Evolutionary conservation across 1,284 basidiomycete genomes (phyloP).

Genomic region (Cutaneotrichosporon cutaneum): DNA sequence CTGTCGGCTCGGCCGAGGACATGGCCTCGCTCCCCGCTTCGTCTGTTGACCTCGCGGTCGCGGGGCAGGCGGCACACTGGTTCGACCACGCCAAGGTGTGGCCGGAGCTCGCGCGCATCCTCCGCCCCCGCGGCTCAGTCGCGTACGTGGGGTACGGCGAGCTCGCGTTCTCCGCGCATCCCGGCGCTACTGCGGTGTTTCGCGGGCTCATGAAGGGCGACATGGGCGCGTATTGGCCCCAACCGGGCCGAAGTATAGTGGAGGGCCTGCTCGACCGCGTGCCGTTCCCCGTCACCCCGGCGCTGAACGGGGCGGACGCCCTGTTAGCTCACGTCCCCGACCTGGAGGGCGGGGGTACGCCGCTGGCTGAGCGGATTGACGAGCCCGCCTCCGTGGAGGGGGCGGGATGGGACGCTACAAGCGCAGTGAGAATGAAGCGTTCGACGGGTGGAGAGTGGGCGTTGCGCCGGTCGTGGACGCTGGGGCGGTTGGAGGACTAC

Average conservation of each 20-base stretch:
- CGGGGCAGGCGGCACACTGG: constrained; percentile 84
- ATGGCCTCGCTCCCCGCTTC: constrained; percentile 48
- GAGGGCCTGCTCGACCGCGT: constrained; percentile 69
- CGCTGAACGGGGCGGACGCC: neutral
- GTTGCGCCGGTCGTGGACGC: constrained; percentile 63
- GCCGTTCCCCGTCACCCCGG: constrained; percentile 59
- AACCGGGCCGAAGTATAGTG: constrained; percentile 73
- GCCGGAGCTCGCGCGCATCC: constrained; percentile 64
- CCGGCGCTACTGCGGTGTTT: constrained; percentile 58
- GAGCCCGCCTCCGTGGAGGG: constrained; percentile 28
- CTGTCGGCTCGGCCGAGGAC: constrained; percentile 45
- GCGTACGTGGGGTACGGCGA: constrained; percentile 82
- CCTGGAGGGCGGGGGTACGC: constrained; percentile 51
- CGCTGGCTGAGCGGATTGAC: constrained; percentile 14
- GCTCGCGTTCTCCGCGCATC: constrained; percentile 65
- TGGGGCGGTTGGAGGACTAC: constrained; percentile 67
- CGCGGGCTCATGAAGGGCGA: constrained; percentile 54
- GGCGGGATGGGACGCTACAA: constrained; percentile 35
- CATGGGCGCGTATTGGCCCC: constrained; percentile 75
- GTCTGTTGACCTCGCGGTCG: constrained; percentile 70
- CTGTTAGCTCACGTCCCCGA: constrained; percentile 47
- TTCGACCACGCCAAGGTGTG: constrained; percentile 73
- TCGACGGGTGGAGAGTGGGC: constrained; percentile 56
- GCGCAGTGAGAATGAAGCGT: constrained; percentile 31
- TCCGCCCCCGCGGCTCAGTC: constrained; percentile 67